phyloP scores from a whole-genome alignment of 2,329 filamentous ascomycete genomes.

The Aspergillus thermomutatus region DNA sequence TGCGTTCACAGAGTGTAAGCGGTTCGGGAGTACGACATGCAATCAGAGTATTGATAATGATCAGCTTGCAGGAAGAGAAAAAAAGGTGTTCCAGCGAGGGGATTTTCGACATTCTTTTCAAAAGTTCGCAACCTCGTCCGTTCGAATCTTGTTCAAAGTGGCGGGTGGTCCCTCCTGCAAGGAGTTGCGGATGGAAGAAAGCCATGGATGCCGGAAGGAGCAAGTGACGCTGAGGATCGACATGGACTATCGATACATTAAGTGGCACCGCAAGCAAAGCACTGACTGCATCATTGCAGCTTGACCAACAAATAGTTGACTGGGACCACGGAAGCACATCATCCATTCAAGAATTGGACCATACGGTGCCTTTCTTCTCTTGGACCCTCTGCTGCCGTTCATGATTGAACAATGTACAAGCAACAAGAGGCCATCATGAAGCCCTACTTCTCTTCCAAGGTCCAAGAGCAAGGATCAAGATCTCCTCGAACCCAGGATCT shows the following conservation, averaged over 20 bases:
- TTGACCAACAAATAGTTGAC: background rate
- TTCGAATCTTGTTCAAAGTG: background rate
- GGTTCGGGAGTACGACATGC: background rate
- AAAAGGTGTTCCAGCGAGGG: no score
- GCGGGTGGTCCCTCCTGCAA: background rate
- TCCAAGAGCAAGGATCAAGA: background rate
- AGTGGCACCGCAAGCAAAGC: background rate
- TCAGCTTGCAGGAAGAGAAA: background rate
- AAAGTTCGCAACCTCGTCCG: background rate
- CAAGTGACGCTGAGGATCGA: background rate
- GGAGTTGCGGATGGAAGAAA: background rate
- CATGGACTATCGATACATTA: background rate
- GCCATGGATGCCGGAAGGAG: background rate
- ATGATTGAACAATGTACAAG: background rate
- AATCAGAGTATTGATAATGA: background rate
- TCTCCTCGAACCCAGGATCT: no score
- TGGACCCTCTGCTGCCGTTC: background rate
- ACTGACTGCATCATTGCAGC: background rate
- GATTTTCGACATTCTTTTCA: background rate
- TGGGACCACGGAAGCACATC: background rate
- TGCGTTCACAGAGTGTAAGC: background rate
- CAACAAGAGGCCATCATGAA: background rate
- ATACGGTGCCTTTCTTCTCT: background rate
- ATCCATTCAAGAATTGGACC: no score
- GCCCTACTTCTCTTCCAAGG: background rate